A percentile compares a stretch with the other conserved stretches of the same genome.
These are phyloP conservation scores for Torulaspora quercuum DNA, from an alignment of 805 yeast genomes.

Conservation along the genomic window DNA sequence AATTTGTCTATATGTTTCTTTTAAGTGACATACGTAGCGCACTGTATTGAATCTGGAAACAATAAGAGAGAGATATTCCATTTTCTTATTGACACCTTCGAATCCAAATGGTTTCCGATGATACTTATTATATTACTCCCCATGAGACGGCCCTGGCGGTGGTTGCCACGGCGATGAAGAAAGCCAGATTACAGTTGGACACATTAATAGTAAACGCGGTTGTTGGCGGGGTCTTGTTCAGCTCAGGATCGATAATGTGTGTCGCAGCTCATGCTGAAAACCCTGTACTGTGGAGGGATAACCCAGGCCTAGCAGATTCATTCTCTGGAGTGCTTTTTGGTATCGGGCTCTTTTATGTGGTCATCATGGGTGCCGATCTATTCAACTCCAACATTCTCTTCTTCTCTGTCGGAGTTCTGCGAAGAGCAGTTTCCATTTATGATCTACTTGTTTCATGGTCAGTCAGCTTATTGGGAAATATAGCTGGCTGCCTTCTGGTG, in stretches of 20 bases:
- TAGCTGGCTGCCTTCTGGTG: conserved; percentile 62
- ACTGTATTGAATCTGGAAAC: too few species aligned
- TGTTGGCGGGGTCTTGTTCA: conserved; percentile 65
- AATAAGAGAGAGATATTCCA: too few species aligned
- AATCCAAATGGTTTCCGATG: conserved; percentile 41
- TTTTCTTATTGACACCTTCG: too few species aligned
- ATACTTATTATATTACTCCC: conserved; percentile 61
- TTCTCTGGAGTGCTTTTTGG: conserved; percentile 64
- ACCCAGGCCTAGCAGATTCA: conserved; percentile 53
- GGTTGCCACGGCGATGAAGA: conserved; percentile 83
- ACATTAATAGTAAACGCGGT: conserved; percentile 60
- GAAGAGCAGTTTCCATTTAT: conserved; percentile 65
- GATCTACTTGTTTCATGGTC: conserved; percentile 65
- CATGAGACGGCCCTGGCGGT: conserved; percentile 81
- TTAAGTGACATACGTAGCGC: too few species aligned
- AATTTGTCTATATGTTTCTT: too few species aligned
- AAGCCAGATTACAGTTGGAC: conserved; percentile 61
- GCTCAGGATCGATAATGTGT: conserved; percentile 70
- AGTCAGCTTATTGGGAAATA: conserved; percentile 63
- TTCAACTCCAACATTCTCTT: conserved; percentile 72
- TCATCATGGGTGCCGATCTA: conserved; percentile 69
- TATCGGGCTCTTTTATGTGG: conserved; percentile 71
- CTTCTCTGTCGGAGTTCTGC: conserved; percentile 61
- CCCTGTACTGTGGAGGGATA: conserved; percentile 40
- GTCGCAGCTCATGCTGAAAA: conserved; percentile 52